These are phyloP conservation scores for Mrakia gelida DNA, from an alignment of 768 basidiomycete genomes.

Conservation along the genomic window DNA sequence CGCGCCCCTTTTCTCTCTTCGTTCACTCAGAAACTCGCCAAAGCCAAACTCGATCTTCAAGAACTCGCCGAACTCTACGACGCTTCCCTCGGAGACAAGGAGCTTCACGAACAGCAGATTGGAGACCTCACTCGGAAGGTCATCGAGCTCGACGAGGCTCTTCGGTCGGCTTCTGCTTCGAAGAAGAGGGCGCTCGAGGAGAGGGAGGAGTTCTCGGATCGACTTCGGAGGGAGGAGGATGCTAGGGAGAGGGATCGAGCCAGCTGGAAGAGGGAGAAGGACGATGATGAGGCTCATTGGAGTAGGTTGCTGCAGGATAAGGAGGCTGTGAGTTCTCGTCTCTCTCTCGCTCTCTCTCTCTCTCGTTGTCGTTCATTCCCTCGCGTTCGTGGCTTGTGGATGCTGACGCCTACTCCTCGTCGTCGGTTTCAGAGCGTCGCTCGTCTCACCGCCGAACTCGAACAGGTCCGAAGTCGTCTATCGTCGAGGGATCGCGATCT, in stretches of 20 bases:
- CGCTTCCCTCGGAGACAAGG: conserved; percentile 56
- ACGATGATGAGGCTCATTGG: conserved; percentile 34
- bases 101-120: conserved; percentile 64
- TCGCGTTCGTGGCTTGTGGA: background rate
- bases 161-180: background rate
- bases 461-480: conserved; percentile 50
- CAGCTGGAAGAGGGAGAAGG: conserved; percentile 29
- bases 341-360: background rate
- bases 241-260: conserved; percentile 28
- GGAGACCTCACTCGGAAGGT: conserved; percentile 69
- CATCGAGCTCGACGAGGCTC: conserved; percentile 57
- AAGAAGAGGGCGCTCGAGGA: conserved; percentile 9
- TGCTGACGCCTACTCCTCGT: background rate
- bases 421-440: conserved; percentile 31
- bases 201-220: conserved; percentile 28
- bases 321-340: conserved; percentile 34
- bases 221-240: conserved; percentile 32
- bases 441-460: conserved; percentile 40
- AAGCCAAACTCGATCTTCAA: conserved; percentile 62
- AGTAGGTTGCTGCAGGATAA: conserved; percentile 35
- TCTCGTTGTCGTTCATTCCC: no score
- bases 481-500: conserved; percentile 72
- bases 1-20: background rate
- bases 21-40: conserved; percentile 59
- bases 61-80: conserved; percentile 64